Conservation (phyloP, 495 filamentous ascomycete genomes). For the Pseudomonodictys pantanalensis region DNA sequence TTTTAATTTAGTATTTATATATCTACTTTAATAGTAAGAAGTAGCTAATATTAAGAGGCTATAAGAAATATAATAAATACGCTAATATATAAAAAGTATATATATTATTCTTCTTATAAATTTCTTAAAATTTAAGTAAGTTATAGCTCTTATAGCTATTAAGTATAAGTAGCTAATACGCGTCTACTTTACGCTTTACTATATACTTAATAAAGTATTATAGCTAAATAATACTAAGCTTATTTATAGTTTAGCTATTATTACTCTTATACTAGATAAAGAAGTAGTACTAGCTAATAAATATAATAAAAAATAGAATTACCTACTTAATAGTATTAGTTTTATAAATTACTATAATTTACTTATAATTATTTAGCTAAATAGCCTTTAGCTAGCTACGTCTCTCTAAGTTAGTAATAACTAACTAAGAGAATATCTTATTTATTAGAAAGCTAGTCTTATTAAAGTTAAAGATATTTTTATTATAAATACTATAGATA, state of each 20-base stretch:
- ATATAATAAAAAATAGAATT: constrained; percentile 15
- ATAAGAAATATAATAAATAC: constrained; percentile 1
- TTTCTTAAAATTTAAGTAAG: background rate
- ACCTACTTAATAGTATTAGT: constrained; percentile 22
- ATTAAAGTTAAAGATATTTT: constrained; percentile 50
- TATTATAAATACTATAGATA: constrained; percentile 39
- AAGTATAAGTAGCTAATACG: background rate
- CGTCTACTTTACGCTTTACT: background rate
- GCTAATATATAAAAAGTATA: constrained; percentile 2
- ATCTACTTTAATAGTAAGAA: constrained; percentile 9
- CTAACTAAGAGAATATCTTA: background rate
- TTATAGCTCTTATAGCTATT: constrained; percentile 3
- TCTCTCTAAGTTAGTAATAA: constrained; percentile 28
- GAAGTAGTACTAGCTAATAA: constrained; percentile 11
- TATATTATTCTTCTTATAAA: constrained; percentile 4
- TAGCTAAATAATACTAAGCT: constrained; percentile 9
- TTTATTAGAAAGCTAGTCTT: constrained; percentile 45
- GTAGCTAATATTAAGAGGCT: constrained; percentile 11
- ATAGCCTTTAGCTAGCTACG: constrained; percentile 13
- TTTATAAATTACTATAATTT: constrained; percentile 43
- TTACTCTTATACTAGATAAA: constrained; percentile 8
- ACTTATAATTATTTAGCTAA: constrained; percentile 45
- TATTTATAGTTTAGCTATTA: constrained; percentile 9
- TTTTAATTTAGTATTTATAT: background rate
- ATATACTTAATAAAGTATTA: constrained; percentile 6